phyloP scores from a whole-genome alignment of 2,329 filamentous ascomycete species.

The Penicillium concentricum region DNA sequence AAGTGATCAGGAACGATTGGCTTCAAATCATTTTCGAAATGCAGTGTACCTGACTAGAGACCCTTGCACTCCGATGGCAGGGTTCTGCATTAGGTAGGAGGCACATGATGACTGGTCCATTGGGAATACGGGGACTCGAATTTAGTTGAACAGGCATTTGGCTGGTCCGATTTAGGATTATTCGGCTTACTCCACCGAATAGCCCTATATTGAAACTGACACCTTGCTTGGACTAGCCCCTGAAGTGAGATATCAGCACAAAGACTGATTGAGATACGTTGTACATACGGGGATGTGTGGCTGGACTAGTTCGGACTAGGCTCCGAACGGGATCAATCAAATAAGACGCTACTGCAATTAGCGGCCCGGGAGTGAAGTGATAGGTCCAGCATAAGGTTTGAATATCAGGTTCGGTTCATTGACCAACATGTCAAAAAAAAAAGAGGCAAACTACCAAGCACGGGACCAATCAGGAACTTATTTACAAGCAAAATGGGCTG shows the following conservation, averaged over 20 bases:
- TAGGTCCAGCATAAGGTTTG: neutral
- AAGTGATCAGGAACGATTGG: neutral
- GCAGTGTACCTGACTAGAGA: neutral
- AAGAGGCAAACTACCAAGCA: neutral
- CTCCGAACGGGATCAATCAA: neutral
- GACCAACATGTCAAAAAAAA: neutral
- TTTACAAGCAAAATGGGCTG: constrained; percentile 5
- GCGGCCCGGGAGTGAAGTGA: neutral
- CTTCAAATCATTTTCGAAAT: neutral
- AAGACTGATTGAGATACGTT: neutral
- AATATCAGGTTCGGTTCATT: neutral
- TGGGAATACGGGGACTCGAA: neutral
- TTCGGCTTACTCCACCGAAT: neutral
- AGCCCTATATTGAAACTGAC: neutral
- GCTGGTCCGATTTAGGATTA: neutral
- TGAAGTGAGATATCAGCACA: constrained; percentile 1
- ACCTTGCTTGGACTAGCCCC: neutral
- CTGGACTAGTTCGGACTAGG: neutral
- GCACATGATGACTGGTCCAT: neutral
- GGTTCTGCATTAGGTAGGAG: neutral
- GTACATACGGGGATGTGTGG: neutral
- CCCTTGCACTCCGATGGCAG: neutral
- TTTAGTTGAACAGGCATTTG: neutral
- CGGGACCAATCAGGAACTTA: constrained; percentile 11
- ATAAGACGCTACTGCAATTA: neutral